Base-by-base conservation (phyloP, 2,329 filamentous ascomycete species). In the Penicillium sp. region DNA sequence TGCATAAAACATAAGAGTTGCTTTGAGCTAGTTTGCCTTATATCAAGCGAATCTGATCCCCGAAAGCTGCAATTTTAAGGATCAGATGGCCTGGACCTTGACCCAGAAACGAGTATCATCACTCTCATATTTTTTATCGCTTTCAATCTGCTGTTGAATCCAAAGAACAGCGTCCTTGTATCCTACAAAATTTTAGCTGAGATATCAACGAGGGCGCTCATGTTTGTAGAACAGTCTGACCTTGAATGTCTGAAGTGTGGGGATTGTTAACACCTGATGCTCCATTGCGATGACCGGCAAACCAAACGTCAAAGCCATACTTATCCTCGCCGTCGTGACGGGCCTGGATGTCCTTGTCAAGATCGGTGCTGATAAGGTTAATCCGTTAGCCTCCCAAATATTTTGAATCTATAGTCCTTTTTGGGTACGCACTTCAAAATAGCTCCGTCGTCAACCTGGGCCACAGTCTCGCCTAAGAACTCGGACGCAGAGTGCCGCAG, bases 91-190 rank as follows among this genome's bases (percentile, higher is more conserved):
- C 52, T 49, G 10, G 53, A 68, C 36, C 21, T 51, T 36, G 51
- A 59, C 66, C 63, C 62, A 70, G 51, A 69, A 70, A 16, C 68
- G 61, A 29, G 66, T 68, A 55, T 70, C 65, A 42, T 71, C 68
- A 24, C 40, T 56, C 45, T 56, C 52, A 34, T 68, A 67, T 37
- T 46, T 53, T 1, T 51, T 10, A 29, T 57, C 46, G 43, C 59
- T 61, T 21, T 64, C 61, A 40, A 70, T 60, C 58, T 69, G 66
- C 26, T 57, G 19, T 46, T 70, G 59, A 40, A 69, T 71, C 67
- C 67, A 71, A 14, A 54, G 29, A n/a, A 69, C 54, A 2, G 62
- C 67, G 11, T 43, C 48, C 43, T 65, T 68, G 48, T 71, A 72
- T 14, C 24, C 61, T 63, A 10, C 19, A 18, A 6, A 44, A 1